Evolutionary conservation across 2,329 filamentous ascomycete genomes (phyloP).

Genomic region (Ophiocordyceps camponoti-saundersi): DNA sequence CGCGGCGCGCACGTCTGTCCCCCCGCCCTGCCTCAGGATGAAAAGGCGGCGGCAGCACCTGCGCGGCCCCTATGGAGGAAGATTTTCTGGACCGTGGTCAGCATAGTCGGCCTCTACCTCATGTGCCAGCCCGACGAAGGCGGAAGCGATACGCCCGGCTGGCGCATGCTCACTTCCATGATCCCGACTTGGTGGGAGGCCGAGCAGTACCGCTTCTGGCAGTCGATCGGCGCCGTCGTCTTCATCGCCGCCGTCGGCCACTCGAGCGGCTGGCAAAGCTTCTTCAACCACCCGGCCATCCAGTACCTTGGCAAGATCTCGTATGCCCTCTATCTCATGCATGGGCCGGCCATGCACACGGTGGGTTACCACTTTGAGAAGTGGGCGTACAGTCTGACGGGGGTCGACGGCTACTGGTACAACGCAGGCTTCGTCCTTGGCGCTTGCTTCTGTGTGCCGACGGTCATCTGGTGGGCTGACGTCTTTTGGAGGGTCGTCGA

Average conservation of each 20-base stretch:
- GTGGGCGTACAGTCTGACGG: constrained; percentile 28
- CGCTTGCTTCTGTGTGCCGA: constrained; percentile 28
- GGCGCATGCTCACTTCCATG: constrained; percentile 26
- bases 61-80: constrained; percentile 3
- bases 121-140: constrained; percentile 20
- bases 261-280: constrained; percentile 25
- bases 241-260: constrained; percentile 33
- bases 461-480: constrained; percentile 36
- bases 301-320: constrained; percentile 45
- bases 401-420: constrained; percentile 26
- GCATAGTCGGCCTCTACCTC: constrained; percentile 34
- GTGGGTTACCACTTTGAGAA: constrained; percentile 33
- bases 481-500: constrained; percentile 39
- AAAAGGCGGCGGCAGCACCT: constrained; percentile 3
- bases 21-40: constrained; percentile 9
- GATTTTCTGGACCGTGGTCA: constrained; percentile 22
- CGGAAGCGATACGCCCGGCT: constrained; percentile 33
- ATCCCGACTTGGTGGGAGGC: constrained; percentile 32
- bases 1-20: constrained; percentile 24
- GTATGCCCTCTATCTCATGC: constrained; percentile 44
- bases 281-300: constrained; percentile 30
- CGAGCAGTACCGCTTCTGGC: constrained; percentile 37
- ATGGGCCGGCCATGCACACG: constrained; percentile 36
- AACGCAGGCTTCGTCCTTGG: constrained; percentile 28
- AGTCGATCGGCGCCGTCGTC: constrained; percentile 32